A percentile compares a stretch with the other conserved stretches of the same genome.
Evolutionary conservation across 352 stramenopile species (phyloP).

Genomic region (Aphanomyces stellatus): DNA sequence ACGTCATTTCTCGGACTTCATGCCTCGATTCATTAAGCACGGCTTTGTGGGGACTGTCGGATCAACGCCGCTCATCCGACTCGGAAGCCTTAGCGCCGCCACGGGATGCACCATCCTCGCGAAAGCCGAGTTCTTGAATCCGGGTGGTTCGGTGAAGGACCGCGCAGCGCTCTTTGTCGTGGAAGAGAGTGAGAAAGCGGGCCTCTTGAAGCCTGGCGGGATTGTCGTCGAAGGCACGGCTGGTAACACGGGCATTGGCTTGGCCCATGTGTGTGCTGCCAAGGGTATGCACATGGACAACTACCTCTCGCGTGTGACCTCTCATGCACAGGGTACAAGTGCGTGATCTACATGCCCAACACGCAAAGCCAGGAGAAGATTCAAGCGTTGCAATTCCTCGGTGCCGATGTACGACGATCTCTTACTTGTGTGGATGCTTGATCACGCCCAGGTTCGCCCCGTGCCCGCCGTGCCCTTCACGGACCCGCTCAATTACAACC

Average conservation of each 20-base stretch:
- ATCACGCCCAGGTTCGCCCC: conserved; percentile 19
- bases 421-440: not conserved
- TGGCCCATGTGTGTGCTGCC: conserved; percentile 50
- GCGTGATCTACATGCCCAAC: conserved; percentile 32
- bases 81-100: conserved; percentile 50
- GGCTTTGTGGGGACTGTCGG: conserved; percentile 49
- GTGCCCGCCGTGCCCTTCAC: conserved; percentile 29
- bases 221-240: conserved; percentile 95
- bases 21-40: conserved; percentile 11
- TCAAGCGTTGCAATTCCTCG: conserved; percentile 22
- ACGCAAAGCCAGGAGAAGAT: conserved; percentile 31
- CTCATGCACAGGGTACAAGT: conserved; percentile 30
- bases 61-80: conserved; percentile 91
- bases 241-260: conserved; percentile 95
- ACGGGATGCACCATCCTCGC: conserved; percentile 86
- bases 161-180: conserved; percentile 81
- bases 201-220: conserved; percentile 83
- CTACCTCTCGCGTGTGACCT: no score
- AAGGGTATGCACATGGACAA: conserved; percentile 1
- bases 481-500: conserved; percentile 29
- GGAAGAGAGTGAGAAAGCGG: conserved; percentile 80
- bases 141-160: conserved; percentile 84
- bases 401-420: conserved; percentile 19
- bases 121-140: conserved; percentile 96
- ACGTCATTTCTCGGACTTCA: no score